Percentiles rank a stretch among this genome's conserved stretches.
Conservation (phyloP, 2,329 filamentous ascomycete genomes). For the Stachybotrys chartarum region DNA sequence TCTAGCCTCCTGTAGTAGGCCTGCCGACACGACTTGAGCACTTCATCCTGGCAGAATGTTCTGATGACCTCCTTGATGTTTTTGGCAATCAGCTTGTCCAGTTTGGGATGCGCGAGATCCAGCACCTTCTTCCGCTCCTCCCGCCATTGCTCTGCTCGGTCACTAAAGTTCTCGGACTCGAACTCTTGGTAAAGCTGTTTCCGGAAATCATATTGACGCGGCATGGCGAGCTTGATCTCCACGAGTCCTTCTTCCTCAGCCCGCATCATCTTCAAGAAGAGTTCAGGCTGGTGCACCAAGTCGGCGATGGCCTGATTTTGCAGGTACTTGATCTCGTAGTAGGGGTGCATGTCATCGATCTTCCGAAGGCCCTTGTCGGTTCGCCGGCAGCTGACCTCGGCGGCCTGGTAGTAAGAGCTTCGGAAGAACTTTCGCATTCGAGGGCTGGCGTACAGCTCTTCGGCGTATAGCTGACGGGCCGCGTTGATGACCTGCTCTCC, state of each 20-base stretch:
- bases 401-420: constrained; percentile 73
- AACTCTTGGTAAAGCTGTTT: constrained; percentile 75
- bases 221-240: constrained; percentile 73
- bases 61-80: constrained; percentile 92
- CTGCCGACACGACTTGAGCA: constrained; percentile 81
- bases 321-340: constrained; percentile 97
- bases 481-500: constrained; percentile 69
- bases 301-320: constrained; percentile 80
- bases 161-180: constrained; percentile 90
- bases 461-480: constrained; percentile 80
- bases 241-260: constrained; percentile 91
- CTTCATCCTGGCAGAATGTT: constrained; percentile 87
- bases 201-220: constrained; percentile 69
- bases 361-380: constrained; percentile 91
- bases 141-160: constrained; percentile 93
- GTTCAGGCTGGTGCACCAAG: constrained; percentile 74
- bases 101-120: constrained; percentile 70
- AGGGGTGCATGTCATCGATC: constrained; percentile 91
- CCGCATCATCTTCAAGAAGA: constrained; percentile 95
- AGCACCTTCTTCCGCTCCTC: constrained; percentile 78
- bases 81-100: constrained; percentile 79
- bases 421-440: constrained; percentile 85
- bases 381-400: constrained; percentile 77
- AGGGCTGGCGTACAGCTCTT: constrained; percentile 83
- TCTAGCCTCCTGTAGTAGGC: constrained; percentile 86